Conservation (phyloP, 768 basidiomycete genomes). For the Tricholoma terreum region DNA sequence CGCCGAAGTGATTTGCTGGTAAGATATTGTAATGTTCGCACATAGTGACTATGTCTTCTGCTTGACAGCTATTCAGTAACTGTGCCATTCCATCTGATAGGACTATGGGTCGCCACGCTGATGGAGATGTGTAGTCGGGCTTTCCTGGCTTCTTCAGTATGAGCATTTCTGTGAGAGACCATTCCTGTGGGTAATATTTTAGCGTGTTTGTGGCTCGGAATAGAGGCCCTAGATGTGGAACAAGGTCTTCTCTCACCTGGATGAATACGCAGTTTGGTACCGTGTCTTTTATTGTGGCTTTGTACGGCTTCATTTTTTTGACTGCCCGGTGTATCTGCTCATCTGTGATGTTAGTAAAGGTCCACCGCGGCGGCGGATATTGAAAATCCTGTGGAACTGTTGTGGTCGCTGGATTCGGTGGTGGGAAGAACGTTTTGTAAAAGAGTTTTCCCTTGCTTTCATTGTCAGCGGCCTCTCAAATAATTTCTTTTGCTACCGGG, state of each 20-base stretch:
- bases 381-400: not conserved
- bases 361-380: not conserved
- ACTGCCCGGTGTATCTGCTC: not conserved
- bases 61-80: not conserved
- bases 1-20: conserved; percentile 23
- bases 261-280: not conserved
- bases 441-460: not conserved
- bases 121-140: not conserved
- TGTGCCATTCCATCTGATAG: not conserved
- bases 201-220: not conserved
- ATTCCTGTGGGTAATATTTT: not conserved
- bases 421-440: not conserved
- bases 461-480: not conserved
- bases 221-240: not conserved
- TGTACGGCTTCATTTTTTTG: not conserved
- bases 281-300: not conserved
- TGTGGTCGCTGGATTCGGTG: not conserved
- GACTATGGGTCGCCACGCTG: not conserved
- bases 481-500: not conserved
- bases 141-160: not conserved
- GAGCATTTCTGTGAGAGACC: not conserved
- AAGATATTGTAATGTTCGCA: not conserved
- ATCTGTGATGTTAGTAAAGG: not conserved
- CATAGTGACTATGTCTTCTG: not conserved
- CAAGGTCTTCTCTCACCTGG: not conserved